Evolutionary conservation across 495 filamentous ascomycete genomes (phyloP).

Genomic region (Endocarpon pusillum): DNA sequence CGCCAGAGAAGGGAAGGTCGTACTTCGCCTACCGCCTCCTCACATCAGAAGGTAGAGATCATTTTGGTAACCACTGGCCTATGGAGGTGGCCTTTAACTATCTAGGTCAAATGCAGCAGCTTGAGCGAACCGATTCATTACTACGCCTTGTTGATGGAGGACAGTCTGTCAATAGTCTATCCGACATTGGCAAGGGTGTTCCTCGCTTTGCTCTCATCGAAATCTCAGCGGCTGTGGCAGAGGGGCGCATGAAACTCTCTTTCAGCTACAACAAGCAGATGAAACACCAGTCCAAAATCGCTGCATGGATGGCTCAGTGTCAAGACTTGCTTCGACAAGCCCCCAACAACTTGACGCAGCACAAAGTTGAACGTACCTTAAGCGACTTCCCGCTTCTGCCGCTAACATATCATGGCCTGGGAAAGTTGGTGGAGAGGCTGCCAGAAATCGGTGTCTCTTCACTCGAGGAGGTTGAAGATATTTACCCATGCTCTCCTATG

Average conservation of each 20-base stretch:
- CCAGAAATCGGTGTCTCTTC: constrained; percentile 5
- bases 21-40: constrained; percentile 16
- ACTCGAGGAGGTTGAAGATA: constrained; percentile 1
- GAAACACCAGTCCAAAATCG: constrained; percentile 38
- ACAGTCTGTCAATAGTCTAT: constrained; percentile 4
- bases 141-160: no score
- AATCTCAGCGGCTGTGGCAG: constrained; percentile 40
- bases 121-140: constrained; percentile 16
- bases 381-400: constrained; percentile 47
- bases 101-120: constrained; percentile 24
- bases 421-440: constrained; percentile 19
- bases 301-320: constrained; percentile 36
- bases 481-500: neutral
- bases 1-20: constrained; percentile 16
- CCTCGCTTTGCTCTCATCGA: constrained; percentile 48
- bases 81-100: constrained; percentile 30
- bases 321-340: constrained; percentile 30
- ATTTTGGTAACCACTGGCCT: constrained; percentile 7
- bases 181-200: neutral
- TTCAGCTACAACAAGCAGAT: constrained; percentile 47
- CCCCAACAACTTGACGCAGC: constrained; percentile 3
- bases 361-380: constrained; percentile 25
- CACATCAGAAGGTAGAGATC: constrained; percentile 5
- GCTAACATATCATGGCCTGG: constrained; percentile 38
- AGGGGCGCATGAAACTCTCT: constrained; percentile 40